phyloP scores from a whole-genome alignment of 2,329 filamentous ascomycete species.

The Diaporthe citriasiana region DNA sequence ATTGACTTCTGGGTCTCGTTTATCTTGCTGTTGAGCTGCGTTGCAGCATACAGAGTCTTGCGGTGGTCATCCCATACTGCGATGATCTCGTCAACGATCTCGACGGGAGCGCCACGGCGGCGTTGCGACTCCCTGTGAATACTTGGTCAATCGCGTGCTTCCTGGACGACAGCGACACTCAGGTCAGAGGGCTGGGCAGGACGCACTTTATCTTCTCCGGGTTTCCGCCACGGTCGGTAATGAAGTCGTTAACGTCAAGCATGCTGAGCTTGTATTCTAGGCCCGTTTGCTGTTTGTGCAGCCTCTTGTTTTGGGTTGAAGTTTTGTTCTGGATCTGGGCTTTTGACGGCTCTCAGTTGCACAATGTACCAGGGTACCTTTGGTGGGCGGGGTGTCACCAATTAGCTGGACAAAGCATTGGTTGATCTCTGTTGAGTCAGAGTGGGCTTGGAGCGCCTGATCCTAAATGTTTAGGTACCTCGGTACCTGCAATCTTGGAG shows the following conservation, averaged over 20 bases:
- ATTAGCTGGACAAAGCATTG: constrained; percentile 3
- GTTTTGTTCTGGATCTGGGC: constrained; percentile 20
- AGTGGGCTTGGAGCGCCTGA: not conserved
- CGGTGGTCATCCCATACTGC: constrained; percentile 88
- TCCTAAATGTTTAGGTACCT: constrained; percentile 1
- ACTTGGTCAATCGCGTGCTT: not conserved
- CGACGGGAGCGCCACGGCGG: constrained; percentile 83
- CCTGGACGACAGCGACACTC: constrained; percentile 6
- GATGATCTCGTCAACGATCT: constrained; percentile 92
- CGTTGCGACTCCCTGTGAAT: constrained; percentile 83
- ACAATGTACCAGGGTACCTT: constrained; percentile 23
- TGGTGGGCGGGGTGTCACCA: constrained; percentile 10
- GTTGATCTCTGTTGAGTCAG: constrained; percentile 24
- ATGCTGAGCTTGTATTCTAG: constrained; percentile 58
- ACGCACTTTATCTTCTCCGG: constrained; percentile 78
- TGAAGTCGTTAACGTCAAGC: constrained; percentile 85
- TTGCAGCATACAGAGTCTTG: constrained; percentile 82
- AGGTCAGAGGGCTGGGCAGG: not conserved
- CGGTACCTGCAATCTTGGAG: constrained; percentile 14
- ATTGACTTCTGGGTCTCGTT: constrained; percentile 94
- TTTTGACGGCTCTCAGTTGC: constrained; percentile 17
- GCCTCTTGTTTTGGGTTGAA: constrained; percentile 1
- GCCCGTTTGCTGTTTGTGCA: constrained; percentile 16
- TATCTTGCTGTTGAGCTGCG: constrained; percentile 85
- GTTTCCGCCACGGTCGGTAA: constrained; percentile 89